Base-by-base conservation (phyloP, 2,329 filamentous ascomycete species). In the Alternaria longipes region DNA sequence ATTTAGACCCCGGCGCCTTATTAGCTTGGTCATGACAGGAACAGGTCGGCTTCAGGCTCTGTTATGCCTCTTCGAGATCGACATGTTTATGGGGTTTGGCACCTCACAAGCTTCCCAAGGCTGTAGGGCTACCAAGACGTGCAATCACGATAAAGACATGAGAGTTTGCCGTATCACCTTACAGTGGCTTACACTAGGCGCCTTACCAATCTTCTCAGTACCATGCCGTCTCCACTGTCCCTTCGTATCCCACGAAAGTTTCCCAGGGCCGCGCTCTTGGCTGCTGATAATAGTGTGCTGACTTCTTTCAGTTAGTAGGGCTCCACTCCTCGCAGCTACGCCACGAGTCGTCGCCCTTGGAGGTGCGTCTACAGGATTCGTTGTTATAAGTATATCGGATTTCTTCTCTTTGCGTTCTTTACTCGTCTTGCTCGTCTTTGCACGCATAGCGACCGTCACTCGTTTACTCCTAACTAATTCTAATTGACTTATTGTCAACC, bases 401-500 rank as follows among this genome's bases (percentile, higher is more conserved):
- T 58, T 54, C 49, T 18, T 8, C 26, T 40, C 14, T 26, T 22
- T 46, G 14, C 12, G 28, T 16, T 55, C 55, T 60, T 68, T 58
- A 67, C 63, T 56, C 69, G 65, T 66, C 65, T 67, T 72, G 65
- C 62, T 65, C 63, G 32, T 36, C 32, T 36, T 14, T 70, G 62
- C 54, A 60, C 65, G 45, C 38, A 64, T 66, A 60, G 58, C 69
- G 68, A 64, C 64, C 53, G 69, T 70, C 73, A 70, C 62, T 75
- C 71, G 67, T 72, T 69, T 67, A 40, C 51, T 54, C 22, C 3
- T 30, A 46, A 26, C 54, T 59, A 47, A 62, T 63, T 59, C 56
- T 71, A 60, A 70, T 72, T 60, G 59, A 61, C 61, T 26, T 26
- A 50, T 57, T 59, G 56, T 59, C 60, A 20, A 26, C n/a, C 57